Conservation (phyloP, 345 rosid species). For the Salix brachista region DNA sequence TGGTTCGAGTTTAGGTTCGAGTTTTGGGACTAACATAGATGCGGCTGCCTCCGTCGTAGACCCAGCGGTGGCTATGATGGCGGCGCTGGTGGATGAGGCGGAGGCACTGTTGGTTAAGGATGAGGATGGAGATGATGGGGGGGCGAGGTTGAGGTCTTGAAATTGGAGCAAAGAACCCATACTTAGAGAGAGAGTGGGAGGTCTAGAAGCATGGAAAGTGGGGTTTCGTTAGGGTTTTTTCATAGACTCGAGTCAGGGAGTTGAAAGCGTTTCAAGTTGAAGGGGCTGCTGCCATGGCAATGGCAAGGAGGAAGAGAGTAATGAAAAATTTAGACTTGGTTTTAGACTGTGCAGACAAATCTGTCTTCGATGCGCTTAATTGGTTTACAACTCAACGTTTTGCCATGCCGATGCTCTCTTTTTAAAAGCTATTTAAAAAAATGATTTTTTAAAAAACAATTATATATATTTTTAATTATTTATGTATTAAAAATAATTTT, state of each 20-base stretch:
- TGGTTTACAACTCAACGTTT: background rate
- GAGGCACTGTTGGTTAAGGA: background rate
- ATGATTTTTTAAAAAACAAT: too few species aligned
- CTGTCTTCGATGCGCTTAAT: background rate
- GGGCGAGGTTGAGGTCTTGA: constrained; percentile 56
- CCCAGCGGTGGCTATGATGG: background rate
- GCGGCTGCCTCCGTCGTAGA: background rate
- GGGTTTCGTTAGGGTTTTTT: background rate
- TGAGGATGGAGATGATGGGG: constrained; percentile 5
- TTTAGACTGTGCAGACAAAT: background rate
- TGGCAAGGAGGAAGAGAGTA: background rate
- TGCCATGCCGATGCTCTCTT: background rate
- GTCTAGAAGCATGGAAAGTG: background rate
- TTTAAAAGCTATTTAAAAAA: background rate
- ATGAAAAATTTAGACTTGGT: background rate
- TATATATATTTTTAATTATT: too few species aligned
- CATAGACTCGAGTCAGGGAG: background rate
- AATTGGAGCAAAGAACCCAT: constrained; percentile 58
- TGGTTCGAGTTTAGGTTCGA: constrained; percentile 58
- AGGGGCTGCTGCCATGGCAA: background rate
- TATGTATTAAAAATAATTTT: too few species aligned
- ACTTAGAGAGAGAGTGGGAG: background rate
- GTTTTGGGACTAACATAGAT: constrained; percentile 28
- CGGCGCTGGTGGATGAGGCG: constrained; percentile 15
- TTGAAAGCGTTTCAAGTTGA: background rate